These are phyloP conservation scores for Leucocoprinus birnbaumii DNA, from an alignment of 768 basidiomycete genomes.

Conservation along the genomic window DNA sequence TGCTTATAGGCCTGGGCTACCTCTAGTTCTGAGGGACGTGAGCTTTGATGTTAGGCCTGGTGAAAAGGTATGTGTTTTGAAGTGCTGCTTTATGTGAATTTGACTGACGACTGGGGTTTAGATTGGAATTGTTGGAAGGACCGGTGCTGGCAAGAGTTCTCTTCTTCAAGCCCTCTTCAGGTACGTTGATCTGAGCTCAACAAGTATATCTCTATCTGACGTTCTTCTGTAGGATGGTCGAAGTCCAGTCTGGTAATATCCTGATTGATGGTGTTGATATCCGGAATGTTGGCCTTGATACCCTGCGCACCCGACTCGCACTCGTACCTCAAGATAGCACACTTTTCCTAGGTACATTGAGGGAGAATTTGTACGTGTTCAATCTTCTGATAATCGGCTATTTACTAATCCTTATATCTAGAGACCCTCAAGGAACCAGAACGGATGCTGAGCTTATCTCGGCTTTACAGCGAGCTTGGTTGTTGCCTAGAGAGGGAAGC, in stretches of 20 bases:
- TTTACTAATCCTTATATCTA: not conserved
- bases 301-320: slow-evolving; percentile 49
- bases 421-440: slow-evolving; percentile 30
- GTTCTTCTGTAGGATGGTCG: slow-evolving; percentile 47
- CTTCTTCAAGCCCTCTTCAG: slow-evolving; percentile 56
- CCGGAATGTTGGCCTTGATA: slow-evolving; percentile 49
- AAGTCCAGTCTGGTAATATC: slow-evolving; percentile 55
- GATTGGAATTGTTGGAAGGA: slow-evolving; percentile 47
- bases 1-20: slow-evolving; percentile 59
- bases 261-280: slow-evolving; percentile 56
- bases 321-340: slow-evolving; percentile 68
- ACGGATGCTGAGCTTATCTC: slow-evolving; percentile 64
- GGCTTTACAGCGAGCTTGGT: slow-evolving; percentile 56
- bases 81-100: too few relatives aligned
- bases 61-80: slow-evolving; percentile 49
- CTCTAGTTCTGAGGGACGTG: slow-evolving; percentile 60
- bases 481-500: slow-evolving; percentile 48
- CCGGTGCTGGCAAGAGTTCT: slow-evolving; percentile 54
- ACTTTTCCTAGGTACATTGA: slow-evolving; percentile 48
- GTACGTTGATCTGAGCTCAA: slow-evolving; percentile 15
- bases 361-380: slow-evolving; percentile 38
- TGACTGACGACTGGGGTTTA: slow-evolving; percentile 11
- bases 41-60: slow-evolving; percentile 54
- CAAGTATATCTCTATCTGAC: not conserved
- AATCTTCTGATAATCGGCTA: slow-evolving; percentile 15